Conservation (phyloP, 2,329 filamentous ascomycete species). For the Fusarium luffae region DNA sequence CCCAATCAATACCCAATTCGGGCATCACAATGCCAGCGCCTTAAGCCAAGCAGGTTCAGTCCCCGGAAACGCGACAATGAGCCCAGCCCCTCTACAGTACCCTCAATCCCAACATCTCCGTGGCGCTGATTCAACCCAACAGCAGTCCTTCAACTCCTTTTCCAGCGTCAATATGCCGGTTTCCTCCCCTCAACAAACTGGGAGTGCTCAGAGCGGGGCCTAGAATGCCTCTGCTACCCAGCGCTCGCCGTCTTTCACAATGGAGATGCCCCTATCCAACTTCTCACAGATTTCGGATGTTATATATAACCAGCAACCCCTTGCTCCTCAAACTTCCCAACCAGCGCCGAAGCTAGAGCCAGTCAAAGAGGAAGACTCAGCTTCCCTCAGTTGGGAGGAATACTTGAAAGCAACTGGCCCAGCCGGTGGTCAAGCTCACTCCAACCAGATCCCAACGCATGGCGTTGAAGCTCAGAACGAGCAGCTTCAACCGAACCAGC, state of each 20-base stretch:
- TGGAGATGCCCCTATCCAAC: neutral
- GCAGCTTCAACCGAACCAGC: neutral
- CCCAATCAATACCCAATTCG: slow-evolving; percentile 9
- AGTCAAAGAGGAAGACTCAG: neutral
- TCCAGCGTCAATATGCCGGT: neutral
- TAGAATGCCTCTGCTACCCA: slow-evolving; percentile 27
- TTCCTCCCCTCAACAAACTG: neutral
- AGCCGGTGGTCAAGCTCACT: neutral
- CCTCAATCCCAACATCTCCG: neutral
- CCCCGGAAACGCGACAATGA: neutral
- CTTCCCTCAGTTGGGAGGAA: neutral
- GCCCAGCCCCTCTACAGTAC: neutral
- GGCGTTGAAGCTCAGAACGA: neutral
- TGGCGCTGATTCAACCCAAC: neutral
- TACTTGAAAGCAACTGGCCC: slow-evolving; percentile 8
- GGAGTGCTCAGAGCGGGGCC: slow-evolving; percentile 5
- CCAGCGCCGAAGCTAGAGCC: neutral
- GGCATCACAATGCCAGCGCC: neutral
- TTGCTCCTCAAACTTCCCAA: neutral
- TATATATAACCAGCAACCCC: neutral
- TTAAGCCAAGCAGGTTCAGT: neutral
- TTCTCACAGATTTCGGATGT: neutral
- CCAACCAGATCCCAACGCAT: neutral
- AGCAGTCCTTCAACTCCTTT: neutral
- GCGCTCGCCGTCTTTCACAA: neutral